These are phyloP conservation scores for Alternaria infectoria DNA, from an alignment of 2,329 filamentous ascomycete species.

Conservation along the genomic window DNA sequence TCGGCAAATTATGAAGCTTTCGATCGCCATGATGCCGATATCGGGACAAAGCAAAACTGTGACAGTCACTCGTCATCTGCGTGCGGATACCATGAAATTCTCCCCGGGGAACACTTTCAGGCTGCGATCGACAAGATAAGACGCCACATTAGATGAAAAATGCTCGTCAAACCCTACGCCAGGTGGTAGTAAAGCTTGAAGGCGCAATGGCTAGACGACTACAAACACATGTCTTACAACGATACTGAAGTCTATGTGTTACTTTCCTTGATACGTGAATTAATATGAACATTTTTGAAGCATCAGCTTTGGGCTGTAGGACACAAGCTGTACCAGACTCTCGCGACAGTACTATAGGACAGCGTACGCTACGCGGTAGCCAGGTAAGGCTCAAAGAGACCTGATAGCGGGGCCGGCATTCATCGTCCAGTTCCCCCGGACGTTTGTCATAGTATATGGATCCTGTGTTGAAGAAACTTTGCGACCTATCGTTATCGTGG, in stretches of 20 bases:
- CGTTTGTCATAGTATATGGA: background rate
- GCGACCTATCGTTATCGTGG: slow-evolving; percentile 1
- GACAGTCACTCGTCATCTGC: background rate
- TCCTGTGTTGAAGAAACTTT: background rate
- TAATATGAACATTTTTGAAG: background rate
- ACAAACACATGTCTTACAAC: background rate
- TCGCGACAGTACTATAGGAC: background rate
- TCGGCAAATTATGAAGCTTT: background rate
- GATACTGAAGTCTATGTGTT: rapidly evolving
- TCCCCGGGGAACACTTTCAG: background rate
- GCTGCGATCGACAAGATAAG: background rate
- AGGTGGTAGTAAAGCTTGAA: background rate
- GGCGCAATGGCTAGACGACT: background rate
- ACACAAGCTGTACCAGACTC: background rate
- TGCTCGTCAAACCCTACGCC: background rate
- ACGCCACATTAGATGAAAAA: background rate
- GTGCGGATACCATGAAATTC: background rate
- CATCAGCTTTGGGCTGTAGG: background rate
- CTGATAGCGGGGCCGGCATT: slow-evolving; percentile 12
- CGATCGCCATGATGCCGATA: background rate
- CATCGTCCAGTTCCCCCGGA: background rate
- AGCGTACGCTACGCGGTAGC: background rate
- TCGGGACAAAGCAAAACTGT: background rate
- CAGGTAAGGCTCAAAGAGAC: slow-evolving; percentile 7
- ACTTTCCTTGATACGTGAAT: rapidly evolving